phyloP scores from a whole-genome alignment of 1,284 basidiomycete genomes.

The Meripilus lineatus region DNA sequence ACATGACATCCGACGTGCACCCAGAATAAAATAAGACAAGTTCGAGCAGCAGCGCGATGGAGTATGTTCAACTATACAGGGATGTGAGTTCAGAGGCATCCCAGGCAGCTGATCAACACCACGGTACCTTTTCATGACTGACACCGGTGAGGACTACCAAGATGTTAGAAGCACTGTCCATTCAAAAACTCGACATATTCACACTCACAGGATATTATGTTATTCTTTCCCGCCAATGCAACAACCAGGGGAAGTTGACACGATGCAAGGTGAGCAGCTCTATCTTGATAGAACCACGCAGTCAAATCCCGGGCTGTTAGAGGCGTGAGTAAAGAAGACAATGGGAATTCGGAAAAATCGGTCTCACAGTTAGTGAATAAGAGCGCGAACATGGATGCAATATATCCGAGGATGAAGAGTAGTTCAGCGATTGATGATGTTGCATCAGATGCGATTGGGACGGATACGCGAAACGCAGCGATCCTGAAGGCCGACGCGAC shows the following conservation, averaged over 20 bases:
- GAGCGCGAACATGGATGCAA: slow-evolving; percentile 35
- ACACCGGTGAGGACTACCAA: slow-evolving; percentile 37
- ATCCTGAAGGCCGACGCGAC: slow-evolving; percentile 36
- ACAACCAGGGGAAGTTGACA: slow-evolving; percentile 41
- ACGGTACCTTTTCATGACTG: slow-evolving; percentile 41
- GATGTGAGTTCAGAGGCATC: too few relatives aligned
- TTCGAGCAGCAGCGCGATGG: slow-evolving; percentile 31
- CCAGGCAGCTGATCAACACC: too few relatives aligned
- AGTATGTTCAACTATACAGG: slow-evolving; percentile 27
- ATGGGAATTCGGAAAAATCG: background rate
- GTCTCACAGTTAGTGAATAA: slow-evolving; percentile 40
- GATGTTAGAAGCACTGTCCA: slow-evolving; percentile 1
- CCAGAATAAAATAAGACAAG: slow-evolving; percentile 31
- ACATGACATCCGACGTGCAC: slow-evolving; percentile 27
- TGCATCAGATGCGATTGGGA: slow-evolving; percentile 34
- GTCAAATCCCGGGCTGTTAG: slow-evolving; percentile 21
- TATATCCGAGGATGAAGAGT: slow-evolving; percentile 38
- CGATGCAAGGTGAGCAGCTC: slow-evolving; percentile 35
- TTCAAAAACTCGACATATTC: background rate
- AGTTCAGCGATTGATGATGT: slow-evolving; percentile 36
- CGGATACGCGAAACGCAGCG: slow-evolving; percentile 36
- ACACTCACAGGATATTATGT: slow-evolving; percentile 37
- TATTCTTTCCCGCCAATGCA: slow-evolving; percentile 43
- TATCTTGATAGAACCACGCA: slow-evolving; percentile 30
- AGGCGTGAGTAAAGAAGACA: background rate